Percentiles rank a stretch among this genome's conserved stretches.
phyloP scores from a whole-genome alignment of 805 yeast species.

The Candida peoriensis region DNA sequence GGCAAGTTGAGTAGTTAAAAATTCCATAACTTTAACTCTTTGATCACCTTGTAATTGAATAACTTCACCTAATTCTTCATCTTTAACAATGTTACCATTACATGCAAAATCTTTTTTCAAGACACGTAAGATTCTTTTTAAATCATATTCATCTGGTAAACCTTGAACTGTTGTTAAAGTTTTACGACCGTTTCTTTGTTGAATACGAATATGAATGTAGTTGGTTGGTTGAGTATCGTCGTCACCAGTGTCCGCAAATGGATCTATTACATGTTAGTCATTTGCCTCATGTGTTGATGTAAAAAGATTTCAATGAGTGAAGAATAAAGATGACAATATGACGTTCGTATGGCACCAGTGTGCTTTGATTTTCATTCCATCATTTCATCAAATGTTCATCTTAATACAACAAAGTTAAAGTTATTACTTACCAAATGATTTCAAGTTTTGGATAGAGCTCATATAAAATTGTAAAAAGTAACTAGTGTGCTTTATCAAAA shows the following conservation, averaged over 20 bases:
- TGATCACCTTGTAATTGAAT: conserved; percentile 99
- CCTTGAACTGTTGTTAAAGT: conserved; percentile 98
- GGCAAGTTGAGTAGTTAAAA: conserved; percentile 78
- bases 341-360: too few species aligned
- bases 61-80: conserved; percentile 92
- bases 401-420: too few species aligned
- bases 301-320: not conserved
- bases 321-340: too few species aligned
- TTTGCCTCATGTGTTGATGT: not conserved
- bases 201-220: conserved; percentile 97
- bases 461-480: conserved; percentile 40
- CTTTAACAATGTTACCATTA: conserved; percentile 96
- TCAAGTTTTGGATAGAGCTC: conserved; percentile 91
- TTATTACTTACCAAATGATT: conserved; percentile 56
- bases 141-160: conserved; percentile 89
- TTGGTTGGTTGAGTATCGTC: conserved; percentile 94
- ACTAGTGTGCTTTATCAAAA: too few species aligned
- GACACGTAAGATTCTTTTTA: conserved; percentile 88
- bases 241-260: conserved; percentile 99
- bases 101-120: conserved; percentile 98
- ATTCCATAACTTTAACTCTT: conserved; percentile 93
- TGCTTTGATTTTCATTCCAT: too few species aligned
- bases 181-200: conserved; percentile 99
- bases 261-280: conserved; percentile 45
- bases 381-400: too few species aligned